phyloP scores from a whole-genome alignment of 495 filamentous ascomycete genomes.

The Daldinia concentrica region DNA sequence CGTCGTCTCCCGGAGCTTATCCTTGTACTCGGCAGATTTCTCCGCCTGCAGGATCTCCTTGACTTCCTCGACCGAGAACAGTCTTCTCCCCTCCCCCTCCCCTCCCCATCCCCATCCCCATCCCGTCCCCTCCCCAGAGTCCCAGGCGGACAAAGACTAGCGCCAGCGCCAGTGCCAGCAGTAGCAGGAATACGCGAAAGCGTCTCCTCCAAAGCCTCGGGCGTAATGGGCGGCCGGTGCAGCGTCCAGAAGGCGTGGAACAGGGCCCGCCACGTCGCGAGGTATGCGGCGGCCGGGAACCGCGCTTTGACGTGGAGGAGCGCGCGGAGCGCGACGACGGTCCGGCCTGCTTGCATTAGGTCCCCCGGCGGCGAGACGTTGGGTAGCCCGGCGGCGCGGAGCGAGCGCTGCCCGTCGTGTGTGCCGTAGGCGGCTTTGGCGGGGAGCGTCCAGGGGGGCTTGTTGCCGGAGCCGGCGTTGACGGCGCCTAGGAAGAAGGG shows the following conservation, averaged over 20 bases:
- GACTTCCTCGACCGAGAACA: constrained; percentile 52
- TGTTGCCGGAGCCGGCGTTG: constrained; percentile 73
- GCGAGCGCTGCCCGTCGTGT: constrained; percentile 65
- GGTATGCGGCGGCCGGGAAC: constrained; percentile 50
- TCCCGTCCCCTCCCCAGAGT: constrained; percentile 40
- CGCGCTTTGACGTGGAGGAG: constrained; percentile 69
- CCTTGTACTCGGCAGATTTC: constrained; percentile 63
- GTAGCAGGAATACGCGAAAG: constrained; percentile 44
- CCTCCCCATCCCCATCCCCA: constrained; percentile 40
- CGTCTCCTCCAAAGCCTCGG: constrained; percentile 39
- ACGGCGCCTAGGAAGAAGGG: constrained; percentile 80
- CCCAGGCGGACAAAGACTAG: constrained; percentile 16
- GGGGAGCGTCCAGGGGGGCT: constrained; percentile 74
- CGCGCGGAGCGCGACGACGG: constrained; percentile 66
- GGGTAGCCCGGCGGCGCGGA: constrained; percentile 61
- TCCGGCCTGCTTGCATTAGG: constrained; percentile 50
- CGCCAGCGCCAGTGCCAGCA: too few species aligned
- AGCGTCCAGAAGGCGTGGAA: constrained; percentile 52
- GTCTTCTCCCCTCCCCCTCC: constrained; percentile 38
- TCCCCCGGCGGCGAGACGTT: constrained; percentile 51
- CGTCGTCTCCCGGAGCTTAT: constrained; percentile 65
- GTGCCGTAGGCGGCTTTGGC: constrained; percentile 68
- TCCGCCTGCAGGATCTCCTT: constrained; percentile 62
- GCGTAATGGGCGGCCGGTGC: constrained; percentile 47
- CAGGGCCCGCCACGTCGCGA: constrained; percentile 45